Evolutionary conservation across 164 flowering plant species (phyloP), one percentile per base, ranked within the genome.

Genomic region (Hamamelis virginiana): DNA sequence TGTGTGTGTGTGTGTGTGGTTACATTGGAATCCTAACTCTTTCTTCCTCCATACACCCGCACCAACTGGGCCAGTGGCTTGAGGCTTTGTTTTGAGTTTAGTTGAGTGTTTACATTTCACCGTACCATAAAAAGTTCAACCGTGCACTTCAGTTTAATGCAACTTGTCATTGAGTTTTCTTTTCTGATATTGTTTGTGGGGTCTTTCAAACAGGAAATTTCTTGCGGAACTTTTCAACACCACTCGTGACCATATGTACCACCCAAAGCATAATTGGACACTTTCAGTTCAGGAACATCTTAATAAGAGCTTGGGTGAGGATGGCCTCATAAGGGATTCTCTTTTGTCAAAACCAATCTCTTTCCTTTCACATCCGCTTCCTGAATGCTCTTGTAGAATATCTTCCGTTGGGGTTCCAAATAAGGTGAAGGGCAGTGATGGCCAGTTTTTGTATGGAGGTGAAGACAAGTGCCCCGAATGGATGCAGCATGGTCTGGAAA

Each of bases 351-450:
- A 90, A 73, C 83, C 90, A 18, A 74, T 70, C 28, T 84, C 80
- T 9, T 95, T 95, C 72, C 86, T 95, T 41, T 84, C 99, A 16
- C 94, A 95, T 69, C 99, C 99, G 3, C 82, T 92, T 47, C 99
- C 97, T 0, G 97, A 92, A 78, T 95, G 99, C 77, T 86, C 91
- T n/a, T 95, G 99, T 77, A 80, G 86, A 74, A 80, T 81, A 43
- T 60, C 83, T 52, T 73, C 84, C 44, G 59, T 70, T 33, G 79
- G 82, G 59, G 70, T 62, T 57, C 46, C 72, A 5, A 72, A 64
- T 44, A 71, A 74, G 45, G 67, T 77, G 19, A 83, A 74, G 73
- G 80, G 64, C 33, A 66, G 63, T 8, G 74, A 81, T 67, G 84
- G 81, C 22, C 72, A 77, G 57, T 23, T 71, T 45, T 62, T 87